phyloP scores from a whole-genome alignment of 257 asterid species.

The Craterostigma plantagineum region DNA sequence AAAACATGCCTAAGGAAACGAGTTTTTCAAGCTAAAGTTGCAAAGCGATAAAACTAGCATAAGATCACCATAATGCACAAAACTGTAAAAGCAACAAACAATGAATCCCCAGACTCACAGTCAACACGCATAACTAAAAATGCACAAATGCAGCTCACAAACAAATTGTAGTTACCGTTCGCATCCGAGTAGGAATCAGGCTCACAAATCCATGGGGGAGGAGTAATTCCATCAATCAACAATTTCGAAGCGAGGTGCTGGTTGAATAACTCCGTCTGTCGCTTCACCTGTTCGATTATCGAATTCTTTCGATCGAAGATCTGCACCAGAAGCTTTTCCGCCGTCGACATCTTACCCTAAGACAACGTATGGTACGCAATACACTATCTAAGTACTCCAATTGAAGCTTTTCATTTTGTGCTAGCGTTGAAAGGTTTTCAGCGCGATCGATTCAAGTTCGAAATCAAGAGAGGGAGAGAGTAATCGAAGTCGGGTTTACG shows the following conservation, averaged over 20 bases:
- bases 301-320: slow-evolving; percentile 48
- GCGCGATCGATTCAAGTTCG: neutral
- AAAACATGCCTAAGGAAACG: neutral
- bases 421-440: neutral
- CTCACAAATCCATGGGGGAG: slow-evolving; percentile 68
- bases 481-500: no score
- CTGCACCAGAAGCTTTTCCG: slow-evolving; percentile 58
- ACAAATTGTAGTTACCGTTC: slow-evolving; percentile 19
- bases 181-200: slow-evolving; percentile 20
- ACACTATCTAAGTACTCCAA: no score
- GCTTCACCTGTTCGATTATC: slow-evolving; percentile 51
- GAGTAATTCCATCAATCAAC: slow-evolving; percentile 49
- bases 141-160: slow-evolving; percentile 2
- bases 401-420: neutral
- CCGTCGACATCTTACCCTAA: slow-evolving; percentile 32
- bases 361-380: slow-evolving; percentile 8
- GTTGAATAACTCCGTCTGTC: slow-evolving; percentile 40
- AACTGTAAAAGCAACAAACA: slow-evolving; percentile 1
- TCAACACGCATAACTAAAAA: no score
- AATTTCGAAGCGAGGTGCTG: slow-evolving; percentile 66
- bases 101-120: no score
- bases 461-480: no score
- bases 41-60: neutral
- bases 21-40: no score
- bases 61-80: slow-evolving; percentile 1